Base-by-base conservation (phyloP, 805 yeast species). In the Kuraishia hungarica region DNA sequence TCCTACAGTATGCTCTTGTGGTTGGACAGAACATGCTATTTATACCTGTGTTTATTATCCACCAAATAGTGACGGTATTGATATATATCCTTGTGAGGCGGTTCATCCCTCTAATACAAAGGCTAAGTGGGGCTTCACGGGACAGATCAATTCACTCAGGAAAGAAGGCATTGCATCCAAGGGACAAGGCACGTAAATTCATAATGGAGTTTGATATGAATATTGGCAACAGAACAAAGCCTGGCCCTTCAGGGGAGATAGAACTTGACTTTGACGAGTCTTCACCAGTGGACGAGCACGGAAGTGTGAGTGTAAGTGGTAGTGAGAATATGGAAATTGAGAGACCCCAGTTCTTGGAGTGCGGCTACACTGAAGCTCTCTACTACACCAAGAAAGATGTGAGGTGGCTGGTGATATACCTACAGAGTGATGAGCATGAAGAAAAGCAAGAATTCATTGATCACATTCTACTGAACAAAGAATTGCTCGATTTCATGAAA, bases 361-460 rank as follows among this genome's bases (percentile, higher is more conserved):
- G 91, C 17, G 86, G 96, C 39, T 93, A 91, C 69, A 82, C 92
- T 1, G 85, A 86, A 56, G 92, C 97, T 1, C 71, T 92, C 54
- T 83, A 80, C 62, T 73, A 77, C 62, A 87, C 94, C 39, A 86
- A 87, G 53, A 74, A 78, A 39, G 81, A 87, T 54, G 86, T 84
- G 26, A 82, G 84, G 67, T 89, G 89, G 75, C 73, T 92, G 48
- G 70, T 89, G 53, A 81, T 91, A 1, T 84, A 88, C 59, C 69
- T 94, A 52, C 87, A 89, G 55, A 86, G 88, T 63, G 82, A 83
- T 21, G 80, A 83, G 55, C 85, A 88, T 64, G 91, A 87, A 56
- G 82, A 83, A 53, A 74, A 84, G 0, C 67, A 72, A 35, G 67
- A 67, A 2, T 82, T 87, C 58, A 78, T 84, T 52, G 67, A 75